phyloP scores from a whole-genome alignment of 495 filamentous ascomycete genomes.

The Trypethelium eluteriae region DNA sequence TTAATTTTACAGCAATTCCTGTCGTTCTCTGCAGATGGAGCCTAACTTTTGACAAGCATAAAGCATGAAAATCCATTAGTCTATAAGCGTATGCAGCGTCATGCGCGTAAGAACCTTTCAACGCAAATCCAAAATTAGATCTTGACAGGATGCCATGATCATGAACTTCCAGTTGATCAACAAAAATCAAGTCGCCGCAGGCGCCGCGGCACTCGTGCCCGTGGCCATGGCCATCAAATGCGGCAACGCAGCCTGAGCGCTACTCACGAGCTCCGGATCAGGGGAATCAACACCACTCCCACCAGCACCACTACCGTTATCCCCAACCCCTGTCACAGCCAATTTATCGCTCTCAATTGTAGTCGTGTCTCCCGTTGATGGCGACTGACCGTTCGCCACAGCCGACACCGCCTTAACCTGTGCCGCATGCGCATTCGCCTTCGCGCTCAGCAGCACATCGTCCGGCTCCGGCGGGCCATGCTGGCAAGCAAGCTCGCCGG shows the following conservation, averaged over 20 bases:
- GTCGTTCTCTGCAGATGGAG: neutral
- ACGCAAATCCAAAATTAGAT: neutral
- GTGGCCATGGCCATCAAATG: conserved; percentile 3
- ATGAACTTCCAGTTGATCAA: neutral
- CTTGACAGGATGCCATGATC: neutral
- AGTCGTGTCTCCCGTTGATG: neutral
- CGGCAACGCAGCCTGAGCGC: neutral
- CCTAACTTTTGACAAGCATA: neutral
- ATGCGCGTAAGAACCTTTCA: neutral
- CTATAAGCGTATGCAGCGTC: neutral
- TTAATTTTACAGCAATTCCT: neutral
- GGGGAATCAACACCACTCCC: neutral
- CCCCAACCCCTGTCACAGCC: neutral
- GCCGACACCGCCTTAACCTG: neutral
- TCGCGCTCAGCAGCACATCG: neutral
- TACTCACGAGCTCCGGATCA: conserved; percentile 3
- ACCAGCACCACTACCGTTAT: neutral
- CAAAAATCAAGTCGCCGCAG: neutral
- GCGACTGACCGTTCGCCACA: neutral
- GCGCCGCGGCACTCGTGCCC: neutral
- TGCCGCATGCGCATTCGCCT: neutral
- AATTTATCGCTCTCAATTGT: neutral
- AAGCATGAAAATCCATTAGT: neutral
- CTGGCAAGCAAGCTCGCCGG: conserved; percentile 1
- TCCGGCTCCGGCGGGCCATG: neutral